A percentile compares a stretch with the other conserved stretches of the same genome.
These are phyloP conservation scores for Vicia faba DNA, from an alignment of 306 rosid genomes.

Conservation along the genomic window DNA sequence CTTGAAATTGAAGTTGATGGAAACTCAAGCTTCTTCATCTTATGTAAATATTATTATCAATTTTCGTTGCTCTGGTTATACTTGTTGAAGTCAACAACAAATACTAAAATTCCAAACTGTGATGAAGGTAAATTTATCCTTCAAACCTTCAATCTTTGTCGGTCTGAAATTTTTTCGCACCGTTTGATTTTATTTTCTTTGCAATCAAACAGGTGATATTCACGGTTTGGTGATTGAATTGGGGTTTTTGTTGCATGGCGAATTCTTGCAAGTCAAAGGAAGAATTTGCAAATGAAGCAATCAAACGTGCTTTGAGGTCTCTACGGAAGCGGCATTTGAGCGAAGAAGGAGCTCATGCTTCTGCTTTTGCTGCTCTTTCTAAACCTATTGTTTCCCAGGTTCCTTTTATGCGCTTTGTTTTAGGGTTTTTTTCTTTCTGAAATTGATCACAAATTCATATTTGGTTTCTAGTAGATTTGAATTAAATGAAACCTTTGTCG, in stretches of 20 bases:
- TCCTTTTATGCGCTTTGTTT: constrained; percentile 6
- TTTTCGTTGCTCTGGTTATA: background rate
- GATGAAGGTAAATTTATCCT: background rate
- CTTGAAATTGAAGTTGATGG: background rate
- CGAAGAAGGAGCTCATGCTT: constrained; percentile 97
- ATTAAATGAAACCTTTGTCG: background rate
- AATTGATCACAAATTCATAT: background rate
- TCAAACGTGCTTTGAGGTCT: constrained; percentile 74
- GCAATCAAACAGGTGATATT: constrained; percentile 23
- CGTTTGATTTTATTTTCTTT: background rate
- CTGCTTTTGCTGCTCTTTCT: constrained; percentile 69
- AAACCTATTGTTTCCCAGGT: constrained; percentile 72
- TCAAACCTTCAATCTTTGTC: background rate
- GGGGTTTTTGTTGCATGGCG: constrained; percentile 19
- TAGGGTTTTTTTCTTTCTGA: constrained; percentile 6
- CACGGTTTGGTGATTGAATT: constrained; percentile 31
- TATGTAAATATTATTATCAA: background rate
- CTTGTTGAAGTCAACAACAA: background rate
- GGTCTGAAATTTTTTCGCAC: background rate
- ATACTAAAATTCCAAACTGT: background rate
- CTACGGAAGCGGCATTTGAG: constrained; percentile 81
- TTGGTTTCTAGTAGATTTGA: constrained; percentile 1
- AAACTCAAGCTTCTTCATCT: background rate
- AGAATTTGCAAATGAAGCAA: constrained; percentile 63
- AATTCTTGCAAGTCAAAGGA: constrained; percentile 53